Base-by-base conservation (phyloP, 1,139 yeast genomes). In the Blastobotrys raffinosifermentans region DNA sequence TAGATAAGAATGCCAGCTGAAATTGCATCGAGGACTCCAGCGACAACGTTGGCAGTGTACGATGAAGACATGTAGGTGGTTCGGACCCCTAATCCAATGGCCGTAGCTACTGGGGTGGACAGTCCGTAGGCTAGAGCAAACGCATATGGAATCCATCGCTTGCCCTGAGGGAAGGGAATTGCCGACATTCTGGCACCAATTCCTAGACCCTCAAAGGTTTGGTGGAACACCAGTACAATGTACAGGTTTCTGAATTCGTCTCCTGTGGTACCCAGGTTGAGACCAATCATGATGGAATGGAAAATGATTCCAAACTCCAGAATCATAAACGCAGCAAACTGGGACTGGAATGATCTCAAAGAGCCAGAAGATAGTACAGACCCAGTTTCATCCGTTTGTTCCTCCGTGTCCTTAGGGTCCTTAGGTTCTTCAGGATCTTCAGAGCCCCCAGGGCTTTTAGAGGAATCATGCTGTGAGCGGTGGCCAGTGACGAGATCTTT, bases 131-230 rank as follows among this genome's bases (percentile, higher is more conserved):
- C 76, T 5, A 66, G 30, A 23, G 77, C 77, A 52, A 80, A 61
- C 2, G 73, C 39, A 73, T 80, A 79, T n/a, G 87, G 86, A 32
- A 78, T 69, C 53, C 50, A 58, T 33, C 52, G 54, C 53, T 68
- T 72, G 18, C 61, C 60, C 7, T 60, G 47, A n/a, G 66, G 66
- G 47, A 52, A 52, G 29, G 72, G 64, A 6, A 81, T 74, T 19
- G 75, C 72, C 7, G 94, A 84, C 39, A 85, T 70, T 63, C 95
- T 72, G 11, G 93, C 73, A 43, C 95, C 95, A 53, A 85, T 69
- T 55, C 95, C 95, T 38, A 85, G 70, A 44, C 96, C 96, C 67
- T 87, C 96, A 56, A 87, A 87, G 65, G 81, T 72, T 64, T 87
- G 96, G 62, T 87, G 96, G 74, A 87, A 87, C 2, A 84, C 77